Percentiles rank a stretch among this genome's conserved stretches.
phyloP scores from a whole-genome alignment of 108 stramenopile species.

The Nannochloropsis gaditana region DNA sequence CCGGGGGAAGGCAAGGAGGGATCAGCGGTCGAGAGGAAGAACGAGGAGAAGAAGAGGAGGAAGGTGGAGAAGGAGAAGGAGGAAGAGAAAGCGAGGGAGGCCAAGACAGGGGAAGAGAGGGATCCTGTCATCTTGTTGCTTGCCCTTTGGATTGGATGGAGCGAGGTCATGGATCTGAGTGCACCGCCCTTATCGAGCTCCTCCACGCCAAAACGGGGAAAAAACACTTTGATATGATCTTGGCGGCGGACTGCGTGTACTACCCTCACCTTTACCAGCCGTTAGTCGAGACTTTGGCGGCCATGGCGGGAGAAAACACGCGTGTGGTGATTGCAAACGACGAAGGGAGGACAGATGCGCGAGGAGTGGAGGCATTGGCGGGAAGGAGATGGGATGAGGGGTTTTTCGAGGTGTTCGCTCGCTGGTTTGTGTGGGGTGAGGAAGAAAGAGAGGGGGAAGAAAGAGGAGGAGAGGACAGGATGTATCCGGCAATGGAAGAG shows the following conservation, averaged over 20 bases:
- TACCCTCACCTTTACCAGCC: background rate
- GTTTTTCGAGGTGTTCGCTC: background rate
- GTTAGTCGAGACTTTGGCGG: background rate
- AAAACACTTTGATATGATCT: background rate
- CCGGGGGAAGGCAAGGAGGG: too few relatives aligned
- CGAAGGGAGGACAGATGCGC: background rate
- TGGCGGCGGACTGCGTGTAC: background rate
- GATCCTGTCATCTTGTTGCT: background rate
- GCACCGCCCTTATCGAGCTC: background rate
- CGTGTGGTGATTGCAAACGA: background rate
- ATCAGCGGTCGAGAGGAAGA: background rate
- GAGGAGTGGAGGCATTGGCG: background rate
- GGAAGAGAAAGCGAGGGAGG: background rate
- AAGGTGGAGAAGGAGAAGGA: background rate
- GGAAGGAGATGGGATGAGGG: background rate
- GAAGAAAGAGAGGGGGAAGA: background rate
- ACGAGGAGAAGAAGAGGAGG: background rate
- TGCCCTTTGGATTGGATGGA: background rate
- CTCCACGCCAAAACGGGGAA: background rate
- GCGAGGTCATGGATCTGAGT: background rate
- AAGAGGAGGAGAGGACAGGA: background rate
- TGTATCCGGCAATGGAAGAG: background rate
- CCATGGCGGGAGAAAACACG: background rate
- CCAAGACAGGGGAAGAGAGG: too few relatives aligned
- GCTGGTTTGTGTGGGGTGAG: background rate